These are phyloP conservation scores for Evernia prunastri DNA, from an alignment of 495 filamentous ascomycete genomes.

Conservation along the genomic window DNA sequence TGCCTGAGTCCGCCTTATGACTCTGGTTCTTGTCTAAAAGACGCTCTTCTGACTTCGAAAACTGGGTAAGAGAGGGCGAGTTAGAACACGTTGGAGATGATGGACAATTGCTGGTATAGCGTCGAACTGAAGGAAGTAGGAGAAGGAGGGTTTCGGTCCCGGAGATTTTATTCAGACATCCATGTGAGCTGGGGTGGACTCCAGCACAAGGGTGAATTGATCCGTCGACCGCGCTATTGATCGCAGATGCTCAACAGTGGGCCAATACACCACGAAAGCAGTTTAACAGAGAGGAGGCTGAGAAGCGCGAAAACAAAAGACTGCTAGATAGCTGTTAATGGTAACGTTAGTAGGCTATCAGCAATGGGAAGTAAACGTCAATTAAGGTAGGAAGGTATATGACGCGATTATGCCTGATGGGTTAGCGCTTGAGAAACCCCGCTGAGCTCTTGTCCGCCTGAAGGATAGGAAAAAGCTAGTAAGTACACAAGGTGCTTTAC, in stretches of 20 bases:
- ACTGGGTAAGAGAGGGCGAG: background rate
- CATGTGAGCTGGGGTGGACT: background rate
- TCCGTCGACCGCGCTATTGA: background rate
- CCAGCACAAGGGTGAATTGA: background rate
- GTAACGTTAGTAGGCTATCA: background rate
- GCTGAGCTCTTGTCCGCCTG: background rate
- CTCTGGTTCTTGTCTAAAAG: too few species aligned
- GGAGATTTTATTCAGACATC: background rate
- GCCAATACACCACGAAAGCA: background rate
- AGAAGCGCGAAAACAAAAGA: background rate
- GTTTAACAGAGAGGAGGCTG: background rate
- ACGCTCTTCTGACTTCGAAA: background rate
- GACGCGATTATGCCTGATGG: background rate
- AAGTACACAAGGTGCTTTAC: conserved; percentile 1
- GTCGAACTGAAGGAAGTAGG: background rate
- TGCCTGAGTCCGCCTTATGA: too few species aligned
- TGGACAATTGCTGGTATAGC: background rate
- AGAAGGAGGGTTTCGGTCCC: background rate
- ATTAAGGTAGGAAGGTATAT: background rate
- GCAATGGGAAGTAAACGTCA: too few species aligned
- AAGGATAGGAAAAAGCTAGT: background rate
- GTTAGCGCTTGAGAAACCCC: background rate
- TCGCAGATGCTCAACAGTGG: background rate
- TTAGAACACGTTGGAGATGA: background rate
- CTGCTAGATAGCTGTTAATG: background rate